Percentiles rank a stretch among this genome's conserved stretches.
Evolutionary conservation across 306 rosid species (phyloP).

Genomic region (Lupinus albus): DNA sequence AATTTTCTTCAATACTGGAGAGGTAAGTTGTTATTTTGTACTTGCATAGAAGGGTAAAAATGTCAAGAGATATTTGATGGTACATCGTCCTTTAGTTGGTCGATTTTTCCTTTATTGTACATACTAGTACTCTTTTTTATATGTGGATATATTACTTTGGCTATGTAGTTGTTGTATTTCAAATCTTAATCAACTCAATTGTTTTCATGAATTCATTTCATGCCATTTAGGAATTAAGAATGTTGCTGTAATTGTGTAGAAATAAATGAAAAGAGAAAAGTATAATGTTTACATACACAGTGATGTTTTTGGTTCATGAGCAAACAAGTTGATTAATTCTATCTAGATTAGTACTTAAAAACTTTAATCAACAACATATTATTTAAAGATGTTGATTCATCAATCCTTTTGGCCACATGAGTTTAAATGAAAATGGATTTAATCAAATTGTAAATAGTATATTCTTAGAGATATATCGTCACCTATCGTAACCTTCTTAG

Average conservation of each 20-base stretch:
- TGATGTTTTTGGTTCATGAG: too few relatives aligned
- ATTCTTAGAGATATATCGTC: too few relatives aligned
- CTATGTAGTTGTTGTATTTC: slow-evolving; percentile 13
- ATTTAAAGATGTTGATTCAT: neutral
- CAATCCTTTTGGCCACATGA: neutral
- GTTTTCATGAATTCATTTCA: slow-evolving; percentile 32
- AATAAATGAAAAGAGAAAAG: neutral
- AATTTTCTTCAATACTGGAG: too few relatives aligned
- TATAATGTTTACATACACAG: neutral
- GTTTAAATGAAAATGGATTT: neutral
- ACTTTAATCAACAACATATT: neutral
- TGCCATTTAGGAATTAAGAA: neutral
- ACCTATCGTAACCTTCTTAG: too few relatives aligned
- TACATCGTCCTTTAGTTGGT: slow-evolving; percentile 30
- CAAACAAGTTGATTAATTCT: neutral
- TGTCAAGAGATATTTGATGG: slow-evolving; percentile 36
- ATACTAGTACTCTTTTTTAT: neutral
- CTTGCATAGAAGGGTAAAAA: too few relatives aligned
- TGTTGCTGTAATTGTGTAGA: neutral
- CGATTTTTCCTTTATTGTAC: slow-evolving; percentile 13
- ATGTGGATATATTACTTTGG: slow-evolving; percentile 3
- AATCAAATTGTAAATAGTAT: neutral
- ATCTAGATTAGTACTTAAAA: neutral
- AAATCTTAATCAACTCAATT: neutral
- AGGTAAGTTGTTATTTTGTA: too few relatives aligned